These are phyloP conservation scores for Nephromyces sp. DNA, from an alignment of 169 alveolate genomes.

Conservation along the genomic window DNA sequence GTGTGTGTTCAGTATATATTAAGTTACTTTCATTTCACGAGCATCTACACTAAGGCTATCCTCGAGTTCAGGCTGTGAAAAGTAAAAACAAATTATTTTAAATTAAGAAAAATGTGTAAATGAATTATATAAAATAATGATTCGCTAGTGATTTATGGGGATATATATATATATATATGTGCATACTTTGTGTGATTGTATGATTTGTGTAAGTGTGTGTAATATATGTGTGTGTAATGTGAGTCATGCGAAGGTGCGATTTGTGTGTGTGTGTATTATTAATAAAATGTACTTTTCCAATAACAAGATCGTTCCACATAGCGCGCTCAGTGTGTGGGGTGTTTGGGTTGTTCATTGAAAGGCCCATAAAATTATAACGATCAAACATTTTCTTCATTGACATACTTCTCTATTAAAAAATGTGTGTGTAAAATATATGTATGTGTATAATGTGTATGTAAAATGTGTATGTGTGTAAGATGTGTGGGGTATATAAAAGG, in stretches of 20 bases:
- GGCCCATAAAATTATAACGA: constrained; percentile 21
- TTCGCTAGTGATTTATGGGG: background rate
- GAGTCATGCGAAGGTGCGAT: too few species aligned
- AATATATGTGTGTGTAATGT: too few species aligned
- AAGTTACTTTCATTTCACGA: constrained; percentile 60
- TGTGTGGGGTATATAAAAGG: constrained; percentile 1
- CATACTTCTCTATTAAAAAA: constrained; percentile 1
- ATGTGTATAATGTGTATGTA: background rate
- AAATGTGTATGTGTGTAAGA: background rate
- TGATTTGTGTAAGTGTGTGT: too few species aligned
- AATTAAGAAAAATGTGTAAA: background rate
- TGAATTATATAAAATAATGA: background rate
- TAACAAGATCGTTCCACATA: constrained; percentile 21
- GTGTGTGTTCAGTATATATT: background rate
- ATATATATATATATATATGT: background rate
- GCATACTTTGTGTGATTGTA: too few species aligned
- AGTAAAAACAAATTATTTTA: background rate
- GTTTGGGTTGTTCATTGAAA: constrained; percentile 5
- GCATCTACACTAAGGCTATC: constrained; percentile 60
- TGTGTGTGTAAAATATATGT: too few species aligned
- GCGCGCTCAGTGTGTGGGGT: constrained; percentile 7
- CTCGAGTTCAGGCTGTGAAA: constrained; percentile 57
- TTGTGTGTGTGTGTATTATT: too few species aligned
- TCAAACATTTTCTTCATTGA: background rate
- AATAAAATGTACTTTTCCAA: background rate